Conservation (phyloP, 176 grass and related monocot genomes). For the Oryza meyeriana region DNA sequence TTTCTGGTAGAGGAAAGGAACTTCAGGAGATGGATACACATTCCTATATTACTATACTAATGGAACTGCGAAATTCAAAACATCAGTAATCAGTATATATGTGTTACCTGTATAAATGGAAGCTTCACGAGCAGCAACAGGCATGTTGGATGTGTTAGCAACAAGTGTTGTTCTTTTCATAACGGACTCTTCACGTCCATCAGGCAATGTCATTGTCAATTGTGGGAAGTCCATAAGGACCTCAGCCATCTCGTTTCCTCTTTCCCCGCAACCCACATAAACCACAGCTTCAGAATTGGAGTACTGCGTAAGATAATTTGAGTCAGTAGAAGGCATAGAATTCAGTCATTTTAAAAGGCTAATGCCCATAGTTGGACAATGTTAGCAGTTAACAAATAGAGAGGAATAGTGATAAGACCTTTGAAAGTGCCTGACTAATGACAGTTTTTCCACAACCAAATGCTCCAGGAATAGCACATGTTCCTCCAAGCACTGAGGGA, state of each 20-base stretch:
- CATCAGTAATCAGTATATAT: not conserved
- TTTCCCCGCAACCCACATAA: slow-evolving; percentile 86
- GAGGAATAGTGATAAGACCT: slow-evolving; percentile 33
- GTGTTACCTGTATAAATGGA: slow-evolving; percentile 82
- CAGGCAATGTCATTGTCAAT: slow-evolving; percentile 84
- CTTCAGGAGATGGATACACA: not conserved
- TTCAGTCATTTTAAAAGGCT: not conserved
- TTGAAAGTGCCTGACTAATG: slow-evolving; percentile 90
- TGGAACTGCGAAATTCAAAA: not conserved
- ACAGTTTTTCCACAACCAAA: slow-evolving; percentile 96
- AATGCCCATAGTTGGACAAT: not conserved
- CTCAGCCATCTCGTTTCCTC: slow-evolving; percentile 95
- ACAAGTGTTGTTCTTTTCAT: slow-evolving; percentile 91
- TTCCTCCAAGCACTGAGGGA: slow-evolving; percentile 82
- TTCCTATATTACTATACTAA: not conserved
- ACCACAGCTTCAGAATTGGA: slow-evolving; percentile 82
- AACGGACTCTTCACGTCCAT: slow-evolving; percentile 88
- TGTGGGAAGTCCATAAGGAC: slow-evolving; percentile 85
- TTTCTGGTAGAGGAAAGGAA: not conserved
- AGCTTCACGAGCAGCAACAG: slow-evolving; percentile 87
- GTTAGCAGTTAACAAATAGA: slow-evolving; percentile 9
- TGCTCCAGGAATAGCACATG: slow-evolving; percentile 89
- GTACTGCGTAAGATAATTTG: slow-evolving; percentile 49
- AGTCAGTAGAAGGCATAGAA: slow-evolving; percentile 7
- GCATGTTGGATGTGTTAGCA: slow-evolving; percentile 93